Evolutionary conservation across 2,329 filamentous ascomycete genomes (phyloP).

Genomic region (Hymenoscyphus salicellus): DNA sequence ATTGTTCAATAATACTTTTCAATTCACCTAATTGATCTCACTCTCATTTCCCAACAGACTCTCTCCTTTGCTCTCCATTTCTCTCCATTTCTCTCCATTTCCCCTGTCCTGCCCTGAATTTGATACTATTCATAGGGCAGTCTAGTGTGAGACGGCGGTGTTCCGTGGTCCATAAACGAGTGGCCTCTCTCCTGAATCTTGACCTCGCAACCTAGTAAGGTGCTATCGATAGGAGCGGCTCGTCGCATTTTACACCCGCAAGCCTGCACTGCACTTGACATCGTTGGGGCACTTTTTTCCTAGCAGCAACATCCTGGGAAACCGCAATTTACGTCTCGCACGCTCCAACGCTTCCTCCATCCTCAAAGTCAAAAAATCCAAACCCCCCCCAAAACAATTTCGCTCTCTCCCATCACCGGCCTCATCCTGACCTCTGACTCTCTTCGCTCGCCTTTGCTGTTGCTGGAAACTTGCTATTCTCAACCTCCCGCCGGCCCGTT

Average conservation of each 20-base stretch:
- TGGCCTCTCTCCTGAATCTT: neutral
- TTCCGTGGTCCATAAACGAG: neutral
- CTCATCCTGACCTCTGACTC: neutral
- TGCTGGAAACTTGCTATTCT: neutral
- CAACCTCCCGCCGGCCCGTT: neutral
- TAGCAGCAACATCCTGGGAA: neutral
- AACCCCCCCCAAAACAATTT: neutral
- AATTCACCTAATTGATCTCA: too few species aligned
- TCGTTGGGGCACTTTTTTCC: neutral
- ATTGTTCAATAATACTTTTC: too few species aligned
- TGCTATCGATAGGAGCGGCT: neutral
- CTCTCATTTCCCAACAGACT: too few species aligned
- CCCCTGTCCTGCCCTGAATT: neutral
- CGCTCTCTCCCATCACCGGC: neutral
- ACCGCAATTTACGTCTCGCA: neutral
- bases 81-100: too few species aligned
- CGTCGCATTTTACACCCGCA: neutral
- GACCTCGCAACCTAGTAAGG: neutral
- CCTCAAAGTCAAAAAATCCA: neutral
- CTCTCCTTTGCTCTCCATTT: too few species aligned
- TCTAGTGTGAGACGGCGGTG: conserved; percentile 3
- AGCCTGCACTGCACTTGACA: neutral
- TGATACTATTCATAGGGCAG: conserved; percentile 8
- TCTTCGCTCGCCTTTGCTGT: neutral
- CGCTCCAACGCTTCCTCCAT: neutral